phyloP scores from a whole-genome alignment of 257 asterid genomes.

The Solanum acaule region DNA sequence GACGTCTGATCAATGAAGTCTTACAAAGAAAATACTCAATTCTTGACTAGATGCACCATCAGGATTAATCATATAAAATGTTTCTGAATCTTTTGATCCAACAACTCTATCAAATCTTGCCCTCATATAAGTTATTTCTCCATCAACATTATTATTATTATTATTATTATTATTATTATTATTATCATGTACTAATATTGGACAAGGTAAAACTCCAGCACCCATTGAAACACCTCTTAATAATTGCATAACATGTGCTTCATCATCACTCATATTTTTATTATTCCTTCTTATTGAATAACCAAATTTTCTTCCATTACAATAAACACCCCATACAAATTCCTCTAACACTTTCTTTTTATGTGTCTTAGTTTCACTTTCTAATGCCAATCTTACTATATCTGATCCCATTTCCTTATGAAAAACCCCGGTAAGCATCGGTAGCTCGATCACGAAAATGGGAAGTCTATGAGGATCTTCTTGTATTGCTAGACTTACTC shows the following conservation, averaged over 20 bases:
- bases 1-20: constrained; percentile 11
- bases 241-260: constrained; percentile 57
- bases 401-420: constrained; percentile 86
- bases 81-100: constrained; percentile 79
- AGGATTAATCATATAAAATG: constrained; percentile 85
- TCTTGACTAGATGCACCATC: constrained; percentile 83
- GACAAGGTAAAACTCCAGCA: constrained; percentile 77
- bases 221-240: constrained; percentile 90
- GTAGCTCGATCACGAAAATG: constrained; percentile 69
- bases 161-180: background rate
- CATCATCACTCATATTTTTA: constrained; percentile 60
- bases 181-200: background rate
- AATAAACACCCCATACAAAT: constrained; percentile 81
- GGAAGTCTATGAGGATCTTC: constrained; percentile 84
- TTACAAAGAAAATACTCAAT: constrained; percentile 70
- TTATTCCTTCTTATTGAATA: constrained; percentile 56
- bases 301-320: constrained; percentile 74
- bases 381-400: constrained; percentile 56
- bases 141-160: constrained; percentile 18
- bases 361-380: constrained; percentile 65
- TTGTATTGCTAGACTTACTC: constrained; percentile 59
- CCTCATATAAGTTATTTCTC: constrained; percentile 73
- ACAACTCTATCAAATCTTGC: constrained; percentile 70
- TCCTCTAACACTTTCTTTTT: constrained; percentile 70
- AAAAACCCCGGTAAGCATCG: constrained; percentile 47